Percentiles rank a stretch among this genome's conserved stretches.
These are phyloP conservation scores for Prunus campanulata DNA, from an alignment of 306 rosid species.

Conservation along the genomic window DNA sequence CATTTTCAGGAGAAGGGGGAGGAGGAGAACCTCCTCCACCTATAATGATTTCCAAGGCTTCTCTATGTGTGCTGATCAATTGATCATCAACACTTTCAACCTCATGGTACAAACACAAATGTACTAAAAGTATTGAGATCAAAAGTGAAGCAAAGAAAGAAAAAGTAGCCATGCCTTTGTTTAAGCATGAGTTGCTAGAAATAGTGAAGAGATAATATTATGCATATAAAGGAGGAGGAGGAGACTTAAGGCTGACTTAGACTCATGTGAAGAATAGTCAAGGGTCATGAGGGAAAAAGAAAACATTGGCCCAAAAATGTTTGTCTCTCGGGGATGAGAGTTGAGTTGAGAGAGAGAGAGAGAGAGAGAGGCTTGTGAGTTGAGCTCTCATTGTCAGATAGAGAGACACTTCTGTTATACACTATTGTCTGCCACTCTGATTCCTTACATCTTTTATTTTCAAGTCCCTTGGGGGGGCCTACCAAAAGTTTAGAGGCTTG, in stretches of 20 bases:
- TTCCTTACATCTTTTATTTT: background rate
- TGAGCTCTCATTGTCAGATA: conserved; percentile 29
- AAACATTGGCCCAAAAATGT: background rate
- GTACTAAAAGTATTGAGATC: background rate
- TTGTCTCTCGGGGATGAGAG: background rate
- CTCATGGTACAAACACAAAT: background rate
- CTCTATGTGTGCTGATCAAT: background rate
- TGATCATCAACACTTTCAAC: background rate
- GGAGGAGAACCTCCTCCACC: conserved; percentile 19
- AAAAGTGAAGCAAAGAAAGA: conserved; percentile 22
- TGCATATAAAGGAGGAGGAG: background rate
- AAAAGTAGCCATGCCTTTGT: conserved; percentile 22
- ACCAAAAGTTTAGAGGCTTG: background rate
- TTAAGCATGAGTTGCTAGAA: background rate
- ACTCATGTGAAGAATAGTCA: conserved; percentile 14
- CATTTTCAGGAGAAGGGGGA: conserved; percentile 30
- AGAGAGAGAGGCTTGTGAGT: background rate
- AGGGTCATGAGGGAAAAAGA: background rate
- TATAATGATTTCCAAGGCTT: conserved; percentile 1
- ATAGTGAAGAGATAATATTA: background rate
- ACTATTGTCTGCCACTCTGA: background rate
- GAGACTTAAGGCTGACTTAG: background rate
- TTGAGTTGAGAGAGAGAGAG: background rate
- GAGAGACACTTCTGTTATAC: background rate
- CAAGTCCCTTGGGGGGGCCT: too few relatives aligned